Percentiles rank a stretch among this genome's conserved stretches.
Conservation (phyloP, 2,329 filamentous ascomycete genomes). For the Ceratocystis alfenasii region DNA sequence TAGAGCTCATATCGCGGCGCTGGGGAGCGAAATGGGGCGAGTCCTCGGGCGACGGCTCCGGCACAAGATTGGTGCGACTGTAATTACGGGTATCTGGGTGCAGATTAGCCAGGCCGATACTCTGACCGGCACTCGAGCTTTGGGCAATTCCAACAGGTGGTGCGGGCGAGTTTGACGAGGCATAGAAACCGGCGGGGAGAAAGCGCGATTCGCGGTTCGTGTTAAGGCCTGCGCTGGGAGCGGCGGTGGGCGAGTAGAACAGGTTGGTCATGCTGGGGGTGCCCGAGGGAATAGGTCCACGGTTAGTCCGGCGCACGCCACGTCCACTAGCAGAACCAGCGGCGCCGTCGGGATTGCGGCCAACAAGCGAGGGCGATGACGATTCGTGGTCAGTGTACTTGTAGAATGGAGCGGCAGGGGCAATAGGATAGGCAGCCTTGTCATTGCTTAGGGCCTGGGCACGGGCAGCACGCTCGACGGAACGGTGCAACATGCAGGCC, state of each 20-base stretch:
- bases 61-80: slow-evolving; percentile 32
- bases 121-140: slow-evolving; percentile 32
- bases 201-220: slow-evolving; percentile 64
- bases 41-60: slow-evolving; percentile 47
- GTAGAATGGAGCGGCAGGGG: slow-evolving; percentile 46
- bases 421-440: slow-evolving; percentile 52
- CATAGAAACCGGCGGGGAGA: slow-evolving; percentile 84
- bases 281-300: slow-evolving; percentile 41
- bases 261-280: slow-evolving; percentile 57
- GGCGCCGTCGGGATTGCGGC: slow-evolving; percentile 6
- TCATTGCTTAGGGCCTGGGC: slow-evolving; percentile 57
- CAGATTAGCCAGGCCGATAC: slow-evolving; percentile 50
- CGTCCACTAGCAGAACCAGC: slow-evolving; percentile 36
- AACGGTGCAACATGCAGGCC: slow-evolving; percentile 82
- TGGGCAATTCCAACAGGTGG: slow-evolving; percentile 30
- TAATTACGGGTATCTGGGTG: slow-evolving; percentile 44
- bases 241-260: slow-evolving; percentile 92
- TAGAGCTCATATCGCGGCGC: slow-evolving; percentile 46
- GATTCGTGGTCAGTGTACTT: slow-evolving; percentile 47
- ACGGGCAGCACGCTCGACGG: slow-evolving; percentile 73
- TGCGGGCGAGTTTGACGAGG: slow-evolving; percentile 47
- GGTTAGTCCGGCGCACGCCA: slow-evolving; percentile 39
- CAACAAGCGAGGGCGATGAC: slow-evolving; percentile 37
- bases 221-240: slow-evolving; percentile 49
- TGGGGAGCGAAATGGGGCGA: slow-evolving; percentile 45